Evolutionary conservation across 1,284 basidiomycete genomes (phyloP), one percentile per base, ranked within the genome.

Genomic region (Ceratobasidium sp.): DNA sequence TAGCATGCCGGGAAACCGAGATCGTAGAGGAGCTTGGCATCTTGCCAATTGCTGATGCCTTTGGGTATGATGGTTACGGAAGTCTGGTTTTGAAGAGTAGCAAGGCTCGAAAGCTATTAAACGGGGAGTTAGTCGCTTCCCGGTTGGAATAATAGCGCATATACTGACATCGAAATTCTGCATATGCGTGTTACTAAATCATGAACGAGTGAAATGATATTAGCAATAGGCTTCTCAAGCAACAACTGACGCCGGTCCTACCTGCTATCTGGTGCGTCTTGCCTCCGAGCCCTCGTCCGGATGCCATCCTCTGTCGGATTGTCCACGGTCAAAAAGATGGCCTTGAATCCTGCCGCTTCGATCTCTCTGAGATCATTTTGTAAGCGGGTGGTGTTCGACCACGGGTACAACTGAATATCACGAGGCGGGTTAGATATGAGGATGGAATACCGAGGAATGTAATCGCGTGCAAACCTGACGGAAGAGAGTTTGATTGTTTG

Each of bases 1-100:
- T 78, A 76, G 22, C 79, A 76, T 2, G 79, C 80, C 22, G 71
- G 73, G 64, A 78, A 77, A 1, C 79, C 79, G 20, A 77, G 71
- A 40, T 79, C 73, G 17, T 77, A 72, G 20, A 78, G 78, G 17
- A 73, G 73, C 12, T 76, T 71, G 0, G 79, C 79, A 68, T 79
- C 78, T 69, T 77, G 75, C 57, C 70, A 73, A 6, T 76, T 77
- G 43, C 76, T 75, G 43, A 79, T 77, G 6, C 78, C 78, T 56
- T 73, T 74, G 22, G 54, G 54, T 12, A 56, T 25, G 25, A 56
- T 56, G 25, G 54, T 17, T 2, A 56, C 22, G 15, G 54, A 42
- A 20, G 49, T 52, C 4, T n/a, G 27, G 49, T 56, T 56, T 17
- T 25, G 54, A 8, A 42, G 35, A 22, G 54, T 22, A 1, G 20